Evolutionary conservation across 2,329 filamentous ascomycete genomes (phyloP).

Genomic region (Trichoderma sp.): DNA sequence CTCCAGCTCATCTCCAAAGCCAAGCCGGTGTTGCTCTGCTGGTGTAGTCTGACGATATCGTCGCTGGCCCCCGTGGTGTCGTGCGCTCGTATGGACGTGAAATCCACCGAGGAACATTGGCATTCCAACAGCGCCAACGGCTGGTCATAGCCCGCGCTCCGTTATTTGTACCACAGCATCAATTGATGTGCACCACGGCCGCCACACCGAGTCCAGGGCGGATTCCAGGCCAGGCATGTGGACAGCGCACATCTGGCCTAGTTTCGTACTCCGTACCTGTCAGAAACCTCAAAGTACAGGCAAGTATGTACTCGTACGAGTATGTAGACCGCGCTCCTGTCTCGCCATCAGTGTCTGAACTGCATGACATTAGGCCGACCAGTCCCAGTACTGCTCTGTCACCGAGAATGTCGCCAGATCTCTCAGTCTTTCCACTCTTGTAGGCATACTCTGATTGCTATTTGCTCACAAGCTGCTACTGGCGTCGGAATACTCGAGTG

Average conservation of each 20-base stretch:
- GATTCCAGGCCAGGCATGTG: constrained; percentile 7
- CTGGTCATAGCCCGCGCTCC: not conserved
- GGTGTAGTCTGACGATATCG: not conserved
- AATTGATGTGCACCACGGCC: not conserved
- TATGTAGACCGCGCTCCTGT: not conserved
- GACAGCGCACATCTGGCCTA: constrained; percentile 1
- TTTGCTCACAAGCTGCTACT: not conserved
- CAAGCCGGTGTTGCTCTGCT: not conserved
- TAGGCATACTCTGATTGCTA: not conserved
- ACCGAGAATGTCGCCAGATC: not conserved
- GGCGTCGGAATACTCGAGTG: not conserved
- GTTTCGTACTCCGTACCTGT: not conserved
- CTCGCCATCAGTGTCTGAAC: constrained; percentile 10
- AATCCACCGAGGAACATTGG: not conserved
- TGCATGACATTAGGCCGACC: not conserved
- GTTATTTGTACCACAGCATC: not conserved
- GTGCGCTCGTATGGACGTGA: not conserved
- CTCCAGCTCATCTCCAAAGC: not conserved
- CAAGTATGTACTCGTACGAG: not conserved
- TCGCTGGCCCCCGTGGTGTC: not conserved
- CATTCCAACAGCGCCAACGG: not conserved
- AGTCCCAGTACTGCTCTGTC: not conserved
- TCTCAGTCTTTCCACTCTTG: not conserved
- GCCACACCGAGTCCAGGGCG: not conserved
- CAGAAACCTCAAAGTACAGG: not conserved